A percentile compares a stretch with the other conserved stretches of the same genome.
Conservation (phyloP, 2,329 filamentous ascomycete species). For the Cercospora nicotianae region DNA sequence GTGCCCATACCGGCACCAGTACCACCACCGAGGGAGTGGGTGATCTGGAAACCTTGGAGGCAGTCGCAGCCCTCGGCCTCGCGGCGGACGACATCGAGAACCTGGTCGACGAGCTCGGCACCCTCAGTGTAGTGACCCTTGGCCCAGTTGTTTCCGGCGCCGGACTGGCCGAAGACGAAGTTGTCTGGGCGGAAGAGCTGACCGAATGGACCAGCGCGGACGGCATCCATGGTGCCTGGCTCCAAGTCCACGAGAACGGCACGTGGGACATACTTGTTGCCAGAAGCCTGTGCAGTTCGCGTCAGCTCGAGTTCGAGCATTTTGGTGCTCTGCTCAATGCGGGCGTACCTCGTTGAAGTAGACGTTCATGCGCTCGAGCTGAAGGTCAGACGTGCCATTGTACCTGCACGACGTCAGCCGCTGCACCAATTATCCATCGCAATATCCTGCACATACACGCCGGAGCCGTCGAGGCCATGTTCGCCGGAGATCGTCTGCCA, state of each 20-base stretch:
- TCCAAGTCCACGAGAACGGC: slow-evolving; percentile 99
- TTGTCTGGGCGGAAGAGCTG: slow-evolving; percentile 99
- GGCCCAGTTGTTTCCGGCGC: slow-evolving; percentile 99
- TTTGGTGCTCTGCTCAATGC: not conserved
- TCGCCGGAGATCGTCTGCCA: slow-evolving; percentile 67
- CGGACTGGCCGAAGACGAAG: slow-evolving; percentile 99
- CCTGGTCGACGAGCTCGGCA: slow-evolving; percentile 97
- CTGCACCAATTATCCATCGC: not conserved
- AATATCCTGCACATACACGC: slow-evolving; percentile 68
- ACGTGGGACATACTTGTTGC: slow-evolving; percentile 99
- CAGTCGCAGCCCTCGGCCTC: slow-evolving; percentile 99
- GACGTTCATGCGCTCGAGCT: slow-evolving; percentile 99
- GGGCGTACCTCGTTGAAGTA: slow-evolving; percentile 87
- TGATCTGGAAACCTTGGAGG: slow-evolving; percentile 99
- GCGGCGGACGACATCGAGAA: slow-evolving; percentile 96
- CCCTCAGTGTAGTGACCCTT: slow-evolving; percentile 99
- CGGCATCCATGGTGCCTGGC: slow-evolving; percentile 99
- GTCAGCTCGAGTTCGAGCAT: slow-evolving; percentile 35
- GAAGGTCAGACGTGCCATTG: slow-evolving; percentile 96
- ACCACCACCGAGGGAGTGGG: slow-evolving; percentile 99
- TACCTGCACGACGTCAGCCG: slow-evolving; percentile 61
- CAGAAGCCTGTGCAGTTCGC: slow-evolving; percentile 66
- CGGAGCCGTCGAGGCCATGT: slow-evolving; percentile 96
- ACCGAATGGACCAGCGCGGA: slow-evolving; percentile 96
- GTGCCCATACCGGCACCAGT: slow-evolving; percentile 99